Percentiles rank a stretch among this genome's conserved stretches.
These are phyloP conservation scores for Spinacia oleracea DNA, from an alignment of 179 eudicot species.

Conservation along the genomic window DNA sequence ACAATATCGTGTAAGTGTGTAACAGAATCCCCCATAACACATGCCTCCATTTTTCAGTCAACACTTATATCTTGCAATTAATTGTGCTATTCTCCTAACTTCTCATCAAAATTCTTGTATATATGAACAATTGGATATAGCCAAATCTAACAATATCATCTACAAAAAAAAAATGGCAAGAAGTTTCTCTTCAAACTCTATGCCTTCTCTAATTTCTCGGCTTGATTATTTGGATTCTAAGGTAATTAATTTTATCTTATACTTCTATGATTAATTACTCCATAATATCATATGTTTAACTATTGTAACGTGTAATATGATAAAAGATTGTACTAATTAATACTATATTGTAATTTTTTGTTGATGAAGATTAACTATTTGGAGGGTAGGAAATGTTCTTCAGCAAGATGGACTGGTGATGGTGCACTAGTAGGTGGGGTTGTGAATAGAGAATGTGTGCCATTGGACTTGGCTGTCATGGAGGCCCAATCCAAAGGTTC, in stretches of 20 bases:
- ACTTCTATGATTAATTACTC: no score
- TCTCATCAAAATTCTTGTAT: background rate
- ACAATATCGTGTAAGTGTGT: slow-evolving; percentile 29
- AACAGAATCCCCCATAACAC: slow-evolving; percentile 30
- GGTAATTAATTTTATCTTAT: slow-evolving; percentile 22
- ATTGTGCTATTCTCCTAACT: slow-evolving; percentile 10
- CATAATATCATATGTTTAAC: no score
- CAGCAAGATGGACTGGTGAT: slow-evolving; percentile 19
- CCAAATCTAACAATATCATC: background rate
- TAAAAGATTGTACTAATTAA: background rate
- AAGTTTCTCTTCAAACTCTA: slow-evolving; percentile 22
- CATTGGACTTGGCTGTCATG: slow-evolving; percentile 33
- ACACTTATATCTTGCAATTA: slow-evolving; percentile 26
- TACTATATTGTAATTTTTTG: background rate
- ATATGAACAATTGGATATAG: background rate
- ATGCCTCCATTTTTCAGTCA: slow-evolving; percentile 27
- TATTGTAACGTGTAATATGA: background rate
- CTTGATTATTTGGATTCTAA: slow-evolving; percentile 37
- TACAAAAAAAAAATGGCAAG: background rate
- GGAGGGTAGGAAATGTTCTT: slow-evolving; percentile 25
- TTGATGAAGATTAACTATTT: slow-evolving; percentile 26
- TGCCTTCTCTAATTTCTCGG: slow-evolving; percentile 32
- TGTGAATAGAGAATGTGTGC: slow-evolving; percentile 20
- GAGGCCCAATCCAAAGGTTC: slow-evolving; percentile 43
- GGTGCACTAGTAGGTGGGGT: background rate